A percentile compares a stretch with the other conserved stretches of the same genome.
phyloP scores from a whole-genome alignment of 2,329 filamentous ascomycete genomes.

The Simplicillium aogashimaense region DNA sequence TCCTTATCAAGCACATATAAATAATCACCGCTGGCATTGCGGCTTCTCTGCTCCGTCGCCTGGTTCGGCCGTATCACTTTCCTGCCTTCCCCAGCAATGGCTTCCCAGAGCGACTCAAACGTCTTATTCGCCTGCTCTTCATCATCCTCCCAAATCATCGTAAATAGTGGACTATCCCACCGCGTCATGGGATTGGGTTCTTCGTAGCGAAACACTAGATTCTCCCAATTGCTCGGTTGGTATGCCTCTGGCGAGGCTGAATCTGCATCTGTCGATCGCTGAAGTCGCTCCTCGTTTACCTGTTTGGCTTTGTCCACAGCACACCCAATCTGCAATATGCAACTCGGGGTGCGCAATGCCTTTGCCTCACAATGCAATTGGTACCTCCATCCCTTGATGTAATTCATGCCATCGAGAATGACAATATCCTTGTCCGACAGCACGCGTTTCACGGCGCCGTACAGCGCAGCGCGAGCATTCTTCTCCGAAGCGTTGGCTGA shows the following conservation, averaged over 20 bases:
- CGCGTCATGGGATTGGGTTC: slow-evolving; percentile 77
- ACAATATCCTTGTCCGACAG: slow-evolving; percentile 66
- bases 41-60: slow-evolving; percentile 56
- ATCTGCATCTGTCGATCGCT: slow-evolving; percentile 2
- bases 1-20: slow-evolving; percentile 71
- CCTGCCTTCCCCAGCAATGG: slow-evolving; percentile 51
- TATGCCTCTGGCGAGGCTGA: slow-evolving; percentile 28
- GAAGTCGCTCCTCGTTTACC: slow-evolving; percentile 52
- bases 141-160: slow-evolving; percentile 66
- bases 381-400: slow-evolving; percentile 85
- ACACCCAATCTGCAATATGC: slow-evolving; percentile 59
- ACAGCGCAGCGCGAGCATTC: slow-evolving; percentile 66
- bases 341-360: slow-evolving; percentile 64
- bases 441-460: slow-evolving; percentile 68
- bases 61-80: slow-evolving; percentile 64
- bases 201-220: slow-evolving; percentile 73
- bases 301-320: slow-evolving; percentile 37
- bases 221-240: slow-evolving; percentile 57
- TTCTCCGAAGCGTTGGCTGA: slow-evolving; percentile 71
- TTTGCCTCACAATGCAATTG: slow-evolving; percentile 81
- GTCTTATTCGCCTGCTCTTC: slow-evolving; percentile 43
- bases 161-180: slow-evolving; percentile 79
- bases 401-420: slow-evolving; percentile 71
- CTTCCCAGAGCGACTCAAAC: slow-evolving; percentile 65
- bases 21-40: slow-evolving; percentile 61